Conservation (phyloP, 208 protist genomes). For the Leishmania guyanensis region DNA sequence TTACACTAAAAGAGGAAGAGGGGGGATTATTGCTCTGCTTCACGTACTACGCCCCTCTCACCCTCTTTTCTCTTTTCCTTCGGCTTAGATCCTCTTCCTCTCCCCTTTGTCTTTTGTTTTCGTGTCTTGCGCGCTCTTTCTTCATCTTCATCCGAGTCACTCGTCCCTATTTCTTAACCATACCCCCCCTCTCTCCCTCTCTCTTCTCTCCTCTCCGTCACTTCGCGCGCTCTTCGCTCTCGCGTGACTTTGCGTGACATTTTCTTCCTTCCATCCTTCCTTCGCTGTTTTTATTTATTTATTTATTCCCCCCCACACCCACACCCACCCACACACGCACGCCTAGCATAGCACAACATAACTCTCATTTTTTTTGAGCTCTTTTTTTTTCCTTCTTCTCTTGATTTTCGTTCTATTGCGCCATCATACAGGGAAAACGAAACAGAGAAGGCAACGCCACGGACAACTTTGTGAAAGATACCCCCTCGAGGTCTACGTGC, state of each 20-base stretch:
- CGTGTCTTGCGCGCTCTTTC: background rate
- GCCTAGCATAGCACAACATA: background rate
- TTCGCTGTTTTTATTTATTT: background rate
- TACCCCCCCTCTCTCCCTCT: background rate
- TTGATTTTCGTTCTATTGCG: constrained; percentile 19
- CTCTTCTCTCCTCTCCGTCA: constrained; percentile 3
- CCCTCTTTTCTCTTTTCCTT: background rate
- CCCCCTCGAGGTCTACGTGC: no score
- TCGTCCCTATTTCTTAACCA: background rate
- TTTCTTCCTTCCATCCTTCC: background rate
- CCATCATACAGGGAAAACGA: background rate
- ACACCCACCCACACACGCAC: background rate
- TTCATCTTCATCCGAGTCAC: background rate
- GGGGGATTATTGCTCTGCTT: background rate
- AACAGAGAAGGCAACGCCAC: background rate
- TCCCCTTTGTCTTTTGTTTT: background rate
- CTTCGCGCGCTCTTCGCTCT: background rate
- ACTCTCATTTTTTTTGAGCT: background rate
- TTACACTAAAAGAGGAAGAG: background rate
- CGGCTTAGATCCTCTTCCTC: no score
- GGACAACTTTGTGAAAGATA: background rate
- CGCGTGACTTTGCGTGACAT: background rate
- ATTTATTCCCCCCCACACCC: background rate
- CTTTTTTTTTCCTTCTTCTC: constrained; percentile 11
- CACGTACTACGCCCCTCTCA: background rate